phyloP scores from a whole-genome alignment of 345 rosid species.

The Aquilaria sinensis region DNA sequence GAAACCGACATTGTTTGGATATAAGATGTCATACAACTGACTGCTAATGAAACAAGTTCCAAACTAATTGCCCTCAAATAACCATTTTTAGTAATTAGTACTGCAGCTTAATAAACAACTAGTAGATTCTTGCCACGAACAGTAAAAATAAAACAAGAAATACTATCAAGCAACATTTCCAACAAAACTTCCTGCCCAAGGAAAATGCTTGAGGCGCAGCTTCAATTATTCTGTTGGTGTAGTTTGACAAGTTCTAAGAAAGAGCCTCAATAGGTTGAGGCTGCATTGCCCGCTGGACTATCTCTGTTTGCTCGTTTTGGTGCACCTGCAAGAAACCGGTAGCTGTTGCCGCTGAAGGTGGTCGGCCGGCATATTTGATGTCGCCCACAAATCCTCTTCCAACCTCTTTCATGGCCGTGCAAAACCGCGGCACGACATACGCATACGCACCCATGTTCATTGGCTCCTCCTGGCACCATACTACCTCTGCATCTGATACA shows the following conservation, averaged over 20 bases:
- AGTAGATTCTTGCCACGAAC: no score
- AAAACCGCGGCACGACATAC: conserved; percentile 46
- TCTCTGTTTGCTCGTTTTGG: conserved; percentile 48
- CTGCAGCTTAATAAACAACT: no score
- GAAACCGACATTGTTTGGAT: no score
- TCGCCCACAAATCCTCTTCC: conserved; percentile 48
- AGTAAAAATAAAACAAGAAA: no score
- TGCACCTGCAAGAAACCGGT: conserved; percentile 59
- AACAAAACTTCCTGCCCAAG: no score
- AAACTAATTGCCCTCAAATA: no score
- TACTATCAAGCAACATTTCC: no score
- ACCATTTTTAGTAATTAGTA: no score
- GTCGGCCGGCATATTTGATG: conserved; percentile 65
- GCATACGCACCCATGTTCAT: conserved; percentile 83
- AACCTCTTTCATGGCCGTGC: conserved; percentile 52
- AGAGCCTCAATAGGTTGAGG: conserved; percentile 37
- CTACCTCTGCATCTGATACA: conserved; percentile 50
- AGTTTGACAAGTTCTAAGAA: background rate
- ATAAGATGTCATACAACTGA: no score
- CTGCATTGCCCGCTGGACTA: conserved; percentile 46
- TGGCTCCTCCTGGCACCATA: conserved; percentile 86
- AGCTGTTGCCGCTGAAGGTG: conserved; percentile 72
- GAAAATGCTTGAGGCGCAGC: no score
- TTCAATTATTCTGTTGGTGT: no score
- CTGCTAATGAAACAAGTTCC: no score